Conservation (phyloP, 2,329 filamentous ascomycete genomes). For the Colletotrichum eleusines region DNA sequence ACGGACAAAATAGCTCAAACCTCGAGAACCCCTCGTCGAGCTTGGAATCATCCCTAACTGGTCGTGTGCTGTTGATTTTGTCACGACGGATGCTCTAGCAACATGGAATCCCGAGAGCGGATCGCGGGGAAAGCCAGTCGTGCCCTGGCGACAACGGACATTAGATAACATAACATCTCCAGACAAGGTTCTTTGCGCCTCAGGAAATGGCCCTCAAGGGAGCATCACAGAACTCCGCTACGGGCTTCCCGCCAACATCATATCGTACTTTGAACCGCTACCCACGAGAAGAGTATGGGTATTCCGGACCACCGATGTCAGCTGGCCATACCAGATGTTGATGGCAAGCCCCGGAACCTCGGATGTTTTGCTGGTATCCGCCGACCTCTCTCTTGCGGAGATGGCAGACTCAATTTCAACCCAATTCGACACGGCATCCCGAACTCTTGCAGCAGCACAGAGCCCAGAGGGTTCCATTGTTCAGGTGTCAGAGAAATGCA, state of each 20-base stretch:
- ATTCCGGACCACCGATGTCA: slow-evolving; percentile 51
- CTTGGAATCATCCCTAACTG: slow-evolving; percentile 70
- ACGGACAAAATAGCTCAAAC: slow-evolving; percentile 32
- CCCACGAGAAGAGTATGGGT: slow-evolving; percentile 67
- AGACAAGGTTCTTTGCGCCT: slow-evolving; percentile 75
- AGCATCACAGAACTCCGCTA: slow-evolving; percentile 76
- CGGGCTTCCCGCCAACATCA: slow-evolving; percentile 77
- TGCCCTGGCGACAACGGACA: slow-evolving; percentile 32
- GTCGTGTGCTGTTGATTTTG: slow-evolving; percentile 69
- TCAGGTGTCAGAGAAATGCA: slow-evolving; percentile 66
- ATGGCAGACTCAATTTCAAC: slow-evolving; percentile 57
- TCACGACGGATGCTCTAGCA: slow-evolving; percentile 57
- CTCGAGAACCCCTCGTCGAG: slow-evolving; percentile 46
- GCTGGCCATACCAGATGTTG: slow-evolving; percentile 56
- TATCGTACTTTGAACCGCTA: slow-evolving; percentile 65
- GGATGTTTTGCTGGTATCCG: slow-evolving; percentile 61
- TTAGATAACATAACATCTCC: slow-evolving; percentile 27
- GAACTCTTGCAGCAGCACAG: slow-evolving; percentile 63
- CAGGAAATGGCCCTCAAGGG: slow-evolving; percentile 72
- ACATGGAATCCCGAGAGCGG: slow-evolving; percentile 50
- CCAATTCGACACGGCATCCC: slow-evolving; percentile 64
- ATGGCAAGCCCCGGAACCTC: slow-evolving; percentile 64
- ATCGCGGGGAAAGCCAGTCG: slow-evolving; percentile 39
- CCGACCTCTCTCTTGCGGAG: slow-evolving; percentile 59
- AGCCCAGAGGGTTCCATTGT: slow-evolving; percentile 55